These are phyloP conservation scores for Physaria fendleri DNA, from an alignment of 345 rosid genomes.

Conservation along the genomic window DNA sequence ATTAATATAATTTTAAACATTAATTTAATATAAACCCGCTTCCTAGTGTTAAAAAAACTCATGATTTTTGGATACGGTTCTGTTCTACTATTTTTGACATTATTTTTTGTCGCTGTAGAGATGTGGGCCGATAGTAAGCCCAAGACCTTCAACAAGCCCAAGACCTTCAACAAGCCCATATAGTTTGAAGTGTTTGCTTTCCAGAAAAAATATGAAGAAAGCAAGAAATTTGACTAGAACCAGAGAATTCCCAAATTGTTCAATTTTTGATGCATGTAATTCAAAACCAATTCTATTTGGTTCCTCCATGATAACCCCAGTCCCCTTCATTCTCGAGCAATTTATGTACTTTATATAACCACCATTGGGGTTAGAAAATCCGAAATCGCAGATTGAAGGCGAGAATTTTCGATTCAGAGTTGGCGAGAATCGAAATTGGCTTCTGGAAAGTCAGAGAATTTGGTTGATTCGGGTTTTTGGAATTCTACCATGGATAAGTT, in stretches of 20 bases:
- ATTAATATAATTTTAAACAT: too few species aligned
- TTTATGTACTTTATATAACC: background rate
- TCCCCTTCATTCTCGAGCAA: constrained; percentile 8
- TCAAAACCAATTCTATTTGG: constrained; percentile 10
- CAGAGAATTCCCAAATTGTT: constrained; percentile 22
- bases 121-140: too few species aligned
- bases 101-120: too few species aligned
- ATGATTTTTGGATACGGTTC: too few species aligned
- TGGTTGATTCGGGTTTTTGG: background rate
- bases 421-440: background rate
- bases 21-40: too few species aligned
- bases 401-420: background rate
- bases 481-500: constrained; percentile 28
- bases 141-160: too few species aligned
- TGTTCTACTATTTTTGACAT: too few species aligned
- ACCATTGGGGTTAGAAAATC: background rate
- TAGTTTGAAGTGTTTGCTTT: too few species aligned
- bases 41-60: too few species aligned
- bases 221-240: constrained; percentile 24
- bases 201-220: constrained; percentile 4
- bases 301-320: background rate
- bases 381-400: constrained; percentile 11
- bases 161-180: too few species aligned
- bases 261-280: constrained; percentile 17
- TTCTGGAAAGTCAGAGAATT: too few species aligned